A percentile compares a stretch with the other conserved stretches of the same genome.
phyloP scores from a whole-genome alignment of 2,329 filamentous ascomycete species.

The Neonectria faginata region DNA sequence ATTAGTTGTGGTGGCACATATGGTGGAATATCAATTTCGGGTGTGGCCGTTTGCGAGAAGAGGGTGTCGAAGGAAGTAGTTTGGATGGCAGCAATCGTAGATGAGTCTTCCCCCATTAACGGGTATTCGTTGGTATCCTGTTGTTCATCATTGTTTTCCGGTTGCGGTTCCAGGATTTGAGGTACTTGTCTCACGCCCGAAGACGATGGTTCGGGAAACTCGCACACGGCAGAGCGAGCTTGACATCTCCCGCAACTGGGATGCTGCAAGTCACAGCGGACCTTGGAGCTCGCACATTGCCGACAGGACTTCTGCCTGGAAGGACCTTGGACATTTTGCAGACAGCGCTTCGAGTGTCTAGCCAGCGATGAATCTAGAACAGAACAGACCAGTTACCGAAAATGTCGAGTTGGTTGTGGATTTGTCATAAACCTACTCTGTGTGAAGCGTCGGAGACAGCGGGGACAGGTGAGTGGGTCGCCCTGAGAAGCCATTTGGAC shows the following conservation, averaged over 20 bases:
- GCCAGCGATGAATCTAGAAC: not conserved
- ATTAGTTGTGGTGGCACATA: not conserved
- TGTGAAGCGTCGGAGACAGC: not conserved
- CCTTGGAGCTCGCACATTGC: not conserved
- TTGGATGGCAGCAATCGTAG: not conserved
- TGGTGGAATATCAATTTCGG: not conserved
- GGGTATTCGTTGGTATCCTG: not conserved
- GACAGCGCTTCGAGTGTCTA: not conserved
- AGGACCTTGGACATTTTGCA: not conserved
- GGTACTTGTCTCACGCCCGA: not conserved
- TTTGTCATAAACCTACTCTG: not conserved
- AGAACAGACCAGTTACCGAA: not conserved
- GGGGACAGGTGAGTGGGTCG: not conserved
- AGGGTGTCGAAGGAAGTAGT: not conserved
- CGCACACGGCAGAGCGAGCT: not conserved
- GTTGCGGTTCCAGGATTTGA: not conserved
- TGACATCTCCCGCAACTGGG: not conserved
- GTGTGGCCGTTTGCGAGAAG: not conserved
- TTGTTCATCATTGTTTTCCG: not conserved
- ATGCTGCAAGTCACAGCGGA: conserved; percentile 2
- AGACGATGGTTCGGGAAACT: not conserved
- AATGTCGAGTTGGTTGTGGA: too few relatives aligned
- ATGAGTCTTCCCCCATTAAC: not conserved
- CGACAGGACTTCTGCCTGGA: not conserved
- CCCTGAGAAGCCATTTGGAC: not conserved